Conservation (phyloP, 306 rosid genomes). For the Castanea sativa region DNA sequence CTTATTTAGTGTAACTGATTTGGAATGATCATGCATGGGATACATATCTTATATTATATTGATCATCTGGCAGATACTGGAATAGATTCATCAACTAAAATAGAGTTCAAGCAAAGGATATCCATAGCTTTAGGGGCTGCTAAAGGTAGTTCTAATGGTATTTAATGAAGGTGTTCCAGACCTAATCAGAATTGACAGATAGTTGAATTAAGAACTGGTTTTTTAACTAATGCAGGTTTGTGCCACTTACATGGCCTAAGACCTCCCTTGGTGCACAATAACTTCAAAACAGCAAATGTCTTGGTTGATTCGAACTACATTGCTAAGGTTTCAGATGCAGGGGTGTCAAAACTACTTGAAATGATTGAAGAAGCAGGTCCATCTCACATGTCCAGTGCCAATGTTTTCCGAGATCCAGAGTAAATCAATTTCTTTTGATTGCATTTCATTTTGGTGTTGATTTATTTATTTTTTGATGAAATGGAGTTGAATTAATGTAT, state of each 20-base stretch:
- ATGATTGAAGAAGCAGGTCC: constrained; percentile 45
- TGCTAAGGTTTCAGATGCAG: constrained; percentile 49
- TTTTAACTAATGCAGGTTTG: constrained; percentile 36
- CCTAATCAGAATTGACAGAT: not conserved
- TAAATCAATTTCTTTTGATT: constrained; percentile 13
- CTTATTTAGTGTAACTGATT: not conserved
- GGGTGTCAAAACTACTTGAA: constrained; percentile 32
- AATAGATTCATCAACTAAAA: constrained; percentile 28
- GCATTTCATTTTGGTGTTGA: constrained; percentile 4
- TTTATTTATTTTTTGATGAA: not conserved
- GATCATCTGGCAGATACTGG: constrained; percentile 20
- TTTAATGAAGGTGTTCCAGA: not conserved
- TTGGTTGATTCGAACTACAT: constrained; percentile 45
- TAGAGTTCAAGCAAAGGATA: constrained; percentile 49
- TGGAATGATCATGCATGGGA: not conserved
- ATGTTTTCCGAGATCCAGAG: constrained; percentile 48
- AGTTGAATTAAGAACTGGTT: not conserved
- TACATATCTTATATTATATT: not conserved
- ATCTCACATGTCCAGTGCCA: constrained; percentile 32
- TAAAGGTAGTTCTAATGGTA: constrained; percentile 27
- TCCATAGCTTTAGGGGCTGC: constrained; percentile 48
- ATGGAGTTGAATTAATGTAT: too few relatives aligned
- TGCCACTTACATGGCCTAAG: constrained; percentile 41
- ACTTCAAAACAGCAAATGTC: constrained; percentile 49
- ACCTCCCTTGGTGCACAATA: constrained; percentile 40